phyloP scores from a whole-genome alignment of 768 basidiomycete species.

The Amanita subjunquillea region DNA sequence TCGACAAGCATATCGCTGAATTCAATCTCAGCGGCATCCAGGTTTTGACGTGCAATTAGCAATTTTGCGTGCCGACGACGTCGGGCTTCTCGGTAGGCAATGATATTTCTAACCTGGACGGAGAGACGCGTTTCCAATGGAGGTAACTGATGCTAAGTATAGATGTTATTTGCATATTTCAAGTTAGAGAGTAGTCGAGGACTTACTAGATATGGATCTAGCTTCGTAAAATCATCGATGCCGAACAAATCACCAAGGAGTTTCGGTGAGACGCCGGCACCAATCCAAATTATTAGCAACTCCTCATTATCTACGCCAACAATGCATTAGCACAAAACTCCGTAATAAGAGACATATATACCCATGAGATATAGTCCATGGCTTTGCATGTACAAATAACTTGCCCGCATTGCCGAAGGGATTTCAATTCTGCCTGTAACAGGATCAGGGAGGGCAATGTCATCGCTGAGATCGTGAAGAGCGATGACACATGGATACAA shows the following conservation, averaged over 20 bases:
- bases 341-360: constrained; percentile 20
- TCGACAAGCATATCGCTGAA: constrained; percentile 97
- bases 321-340: neutral
- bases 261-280: constrained; percentile 70
- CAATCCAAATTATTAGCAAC: constrained; percentile 83
- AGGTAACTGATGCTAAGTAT: constrained; percentile 56
- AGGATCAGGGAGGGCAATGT: constrained; percentile 58
- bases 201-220: constrained; percentile 64
- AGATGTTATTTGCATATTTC: neutral
- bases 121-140: constrained; percentile 67
- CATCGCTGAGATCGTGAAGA: constrained; percentile 72
- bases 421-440: constrained; percentile 47
- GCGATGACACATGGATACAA: constrained; percentile 87
- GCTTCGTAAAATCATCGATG: constrained; percentile 61
- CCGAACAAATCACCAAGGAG: constrained; percentile 78
- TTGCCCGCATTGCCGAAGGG: constrained; percentile 73
- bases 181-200: neutral
- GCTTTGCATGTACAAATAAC: constrained; percentile 81
- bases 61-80: constrained; percentile 48
- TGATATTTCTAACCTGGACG: constrained; percentile 74
- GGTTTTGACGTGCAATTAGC: constrained; percentile 79
- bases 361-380: constrained; percentile 92
- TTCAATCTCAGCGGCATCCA: constrained; percentile 89
- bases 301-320: constrained; percentile 72
- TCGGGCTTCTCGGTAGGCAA: constrained; percentile 53